Percentiles rank a stretch among this genome's conserved stretches.
phyloP scores from a whole-genome alignment of 208 protist species.

The Acanthamoeba castellanii region DNA sequence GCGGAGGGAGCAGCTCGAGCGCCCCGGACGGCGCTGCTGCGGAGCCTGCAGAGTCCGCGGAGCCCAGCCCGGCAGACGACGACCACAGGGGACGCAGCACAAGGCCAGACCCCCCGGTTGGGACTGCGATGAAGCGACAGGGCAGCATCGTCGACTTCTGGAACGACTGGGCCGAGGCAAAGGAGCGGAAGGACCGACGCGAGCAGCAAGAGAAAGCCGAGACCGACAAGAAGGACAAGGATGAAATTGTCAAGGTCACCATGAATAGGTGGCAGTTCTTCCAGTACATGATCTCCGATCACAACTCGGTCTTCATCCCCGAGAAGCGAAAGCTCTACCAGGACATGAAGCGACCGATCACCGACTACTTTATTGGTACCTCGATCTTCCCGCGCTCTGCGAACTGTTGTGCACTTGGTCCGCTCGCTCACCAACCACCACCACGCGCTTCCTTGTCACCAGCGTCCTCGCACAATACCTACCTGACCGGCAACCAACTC shows the following conservation, averaged over 20 bases:
- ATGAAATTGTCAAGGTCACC: neutral
- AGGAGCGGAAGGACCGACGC: neutral
- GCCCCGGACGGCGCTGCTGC: neutral
- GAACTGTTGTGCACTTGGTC: constrained; percentile 63
- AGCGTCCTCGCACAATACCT: constrained; percentile 96
- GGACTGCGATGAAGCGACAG: neutral
- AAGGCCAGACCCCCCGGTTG: neutral
- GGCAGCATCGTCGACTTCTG: constrained; percentile 52
- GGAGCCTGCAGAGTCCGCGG: neutral
- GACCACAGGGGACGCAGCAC: neutral
- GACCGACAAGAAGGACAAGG: neutral
- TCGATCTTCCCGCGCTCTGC: constrained; percentile 92
- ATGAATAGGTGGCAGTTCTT: constrained; percentile 61
- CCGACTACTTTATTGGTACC: constrained; percentile 82
- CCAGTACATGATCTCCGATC: constrained; percentile 73
- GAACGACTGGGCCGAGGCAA: constrained; percentile 27
- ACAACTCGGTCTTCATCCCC: constrained; percentile 73
- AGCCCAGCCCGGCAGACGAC: neutral
- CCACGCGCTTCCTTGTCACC: constrained; percentile 89
- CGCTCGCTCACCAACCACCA: constrained; percentile 90
- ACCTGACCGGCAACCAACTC: constrained; percentile 95
- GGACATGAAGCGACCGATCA: constrained; percentile 69
- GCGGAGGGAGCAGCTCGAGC: neutral
- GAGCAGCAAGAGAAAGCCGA: neutral
- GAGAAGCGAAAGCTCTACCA: constrained; percentile 79